Percentiles rank a stretch among this genome's conserved stretches.
Evolutionary conservation across 441 rosid genomes (phyloP).

Genomic region (Syzygium malaccense): DNA sequence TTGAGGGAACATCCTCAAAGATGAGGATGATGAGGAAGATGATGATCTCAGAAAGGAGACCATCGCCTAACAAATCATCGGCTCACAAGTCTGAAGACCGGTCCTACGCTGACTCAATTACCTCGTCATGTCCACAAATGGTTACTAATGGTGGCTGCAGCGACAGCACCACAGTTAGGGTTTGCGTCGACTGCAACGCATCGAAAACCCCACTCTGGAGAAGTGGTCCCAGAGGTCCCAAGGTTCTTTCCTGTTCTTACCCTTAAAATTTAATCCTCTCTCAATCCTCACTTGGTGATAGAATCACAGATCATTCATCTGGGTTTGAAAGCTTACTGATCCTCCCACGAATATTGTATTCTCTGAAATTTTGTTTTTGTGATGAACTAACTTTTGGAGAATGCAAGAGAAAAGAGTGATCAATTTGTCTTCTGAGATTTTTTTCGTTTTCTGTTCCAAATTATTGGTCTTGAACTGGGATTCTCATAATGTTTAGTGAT

Average conservation of each 20-base stretch:
- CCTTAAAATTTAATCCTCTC: background rate
- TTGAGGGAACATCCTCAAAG: constrained; percentile 77
- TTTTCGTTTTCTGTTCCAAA: background rate
- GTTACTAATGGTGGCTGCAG: constrained; percentile 12
- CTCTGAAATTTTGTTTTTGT: background rate
- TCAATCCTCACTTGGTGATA: background rate
- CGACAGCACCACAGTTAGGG: constrained; percentile 55
- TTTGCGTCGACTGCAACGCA: constrained; percentile 86
- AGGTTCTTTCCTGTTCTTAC: constrained; percentile 32
- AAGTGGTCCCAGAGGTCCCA: constrained; percentile 92
- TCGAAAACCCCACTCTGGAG: constrained; percentile 98
- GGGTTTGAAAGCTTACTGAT: background rate
- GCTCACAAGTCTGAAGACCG: constrained; percentile 15
- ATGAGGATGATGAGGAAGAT: constrained; percentile 78
- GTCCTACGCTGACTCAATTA: background rate
- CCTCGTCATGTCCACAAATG: background rate
- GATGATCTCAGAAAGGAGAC: constrained; percentile 32
- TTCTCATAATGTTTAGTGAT: background rate
- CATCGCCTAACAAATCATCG: constrained; percentile 13
- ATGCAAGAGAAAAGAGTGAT: background rate
- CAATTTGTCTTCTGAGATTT: background rate
- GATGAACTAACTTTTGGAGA: background rate
- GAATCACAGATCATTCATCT: background rate
- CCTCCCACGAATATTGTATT: background rate
- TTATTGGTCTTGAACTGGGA: background rate